Percentiles rank a stretch among this genome's conserved stretches.
Conservation (phyloP, 192 early-diverging fungal genomes). For the Diversispora epigaea region DNA sequence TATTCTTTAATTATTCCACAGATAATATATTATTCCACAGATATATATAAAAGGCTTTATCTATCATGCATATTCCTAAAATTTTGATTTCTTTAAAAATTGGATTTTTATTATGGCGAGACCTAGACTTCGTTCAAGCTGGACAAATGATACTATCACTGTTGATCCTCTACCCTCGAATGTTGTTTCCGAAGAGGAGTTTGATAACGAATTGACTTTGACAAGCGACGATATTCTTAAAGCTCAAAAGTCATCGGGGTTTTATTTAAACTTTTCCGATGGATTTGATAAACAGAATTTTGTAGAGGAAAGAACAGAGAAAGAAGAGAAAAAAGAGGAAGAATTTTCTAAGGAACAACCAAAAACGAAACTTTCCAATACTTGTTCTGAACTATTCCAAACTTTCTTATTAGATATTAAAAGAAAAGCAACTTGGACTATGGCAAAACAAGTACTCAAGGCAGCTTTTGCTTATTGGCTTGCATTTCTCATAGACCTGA, state of each 20-base stretch:
- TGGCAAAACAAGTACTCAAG: conserved; percentile 17
- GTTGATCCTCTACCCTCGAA: neutral
- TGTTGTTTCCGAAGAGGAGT: neutral
- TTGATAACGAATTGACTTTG: conserved; percentile 17
- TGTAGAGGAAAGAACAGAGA: neutral
- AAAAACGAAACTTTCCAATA: neutral
- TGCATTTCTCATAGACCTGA: conserved; percentile 13
- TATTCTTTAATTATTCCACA: no score
- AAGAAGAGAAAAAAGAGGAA: neutral
- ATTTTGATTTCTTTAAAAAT: no score
- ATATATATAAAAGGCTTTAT: no score
- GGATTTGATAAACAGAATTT: neutral
- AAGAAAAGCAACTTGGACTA: conserved; percentile 19
- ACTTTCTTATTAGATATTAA: neutral
- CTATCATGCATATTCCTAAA: no score
- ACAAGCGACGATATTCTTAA: neutral
- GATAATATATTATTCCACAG: no score
- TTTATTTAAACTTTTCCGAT: neutral
- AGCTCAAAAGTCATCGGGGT: neutral
- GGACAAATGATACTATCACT: no score
- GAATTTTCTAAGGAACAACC: neutral
- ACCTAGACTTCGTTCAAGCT: no score
- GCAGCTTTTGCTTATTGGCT: conserved; percentile 22
- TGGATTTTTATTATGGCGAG: no score
- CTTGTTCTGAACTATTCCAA: neutral